Base-by-base conservation (phyloP, 805 yeast species). In the Sungouiella thailandica region DNA sequence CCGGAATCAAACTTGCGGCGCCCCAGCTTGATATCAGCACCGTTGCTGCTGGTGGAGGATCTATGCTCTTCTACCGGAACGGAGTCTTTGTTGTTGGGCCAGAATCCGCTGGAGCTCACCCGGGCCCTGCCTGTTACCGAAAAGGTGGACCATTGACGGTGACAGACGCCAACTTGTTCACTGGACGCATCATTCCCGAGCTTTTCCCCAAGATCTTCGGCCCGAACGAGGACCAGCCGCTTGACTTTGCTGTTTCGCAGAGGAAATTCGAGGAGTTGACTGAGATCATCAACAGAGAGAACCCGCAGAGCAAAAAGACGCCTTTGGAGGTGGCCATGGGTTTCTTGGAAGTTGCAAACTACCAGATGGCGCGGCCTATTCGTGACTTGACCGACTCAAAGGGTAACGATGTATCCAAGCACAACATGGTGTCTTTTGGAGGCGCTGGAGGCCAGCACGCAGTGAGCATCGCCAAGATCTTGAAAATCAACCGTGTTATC, bases 121-220 rank as follows among this genome's bases (percentile, higher is more conserved):
- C 95, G 3, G 95, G 95, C 4, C 95, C 95, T 2, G 85, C 89
- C 2, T 83, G 90, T 50, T 85, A 85, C 59, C 68, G 90, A 39
- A 86, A 85, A 49, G 83, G 83, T 11, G 95, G 95, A 8, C 90
- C 89, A 0, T 58, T 85, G 33, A 84, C 95, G 0, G 81, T 85
- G 4, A 85, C 95, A 0, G 95, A 86, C 61, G 95, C 95, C 3
- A 85, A 85, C 47, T 59, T 86, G 35, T 64, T 79, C 31, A 55
- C 83, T 23, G 93, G 93, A 1, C 65, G 94, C 36, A 67, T 86
- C 23, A 62, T 81, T 5, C 85, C 89, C 1, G 84, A 78, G 35
- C 74, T 69, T 44, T 85, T 85, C 59, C 95, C 95, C 10, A 75
- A 76, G 41, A 84, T 85, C 23, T 86, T 85, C 58, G 95, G 95